A percentile compares a stretch with the other conserved stretches of the same genome.
These are phyloP conservation scores for Euphorbia peplus DNA, from an alignment of 345 rosid species.

Conservation along the genomic window DNA sequence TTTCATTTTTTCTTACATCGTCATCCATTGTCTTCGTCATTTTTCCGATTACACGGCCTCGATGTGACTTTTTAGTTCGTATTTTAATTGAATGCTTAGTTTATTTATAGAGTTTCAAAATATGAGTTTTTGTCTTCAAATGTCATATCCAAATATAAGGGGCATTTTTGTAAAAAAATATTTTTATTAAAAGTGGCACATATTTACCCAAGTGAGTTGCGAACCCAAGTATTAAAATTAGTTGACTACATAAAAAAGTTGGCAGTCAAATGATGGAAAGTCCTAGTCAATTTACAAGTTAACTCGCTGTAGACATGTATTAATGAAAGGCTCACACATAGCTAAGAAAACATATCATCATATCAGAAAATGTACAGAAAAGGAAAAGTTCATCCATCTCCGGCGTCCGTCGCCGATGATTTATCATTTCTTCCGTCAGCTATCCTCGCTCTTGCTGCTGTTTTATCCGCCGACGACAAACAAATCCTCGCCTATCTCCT, in stretches of 20 bases:
- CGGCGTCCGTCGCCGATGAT: conserved; percentile 8
- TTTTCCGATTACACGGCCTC: too few relatives aligned
- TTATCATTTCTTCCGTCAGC: conserved; percentile 43
- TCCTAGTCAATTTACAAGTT: not conserved
- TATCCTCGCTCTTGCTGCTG: conserved; percentile 29
- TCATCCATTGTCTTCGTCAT: too few relatives aligned
- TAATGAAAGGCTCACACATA: not conserved
- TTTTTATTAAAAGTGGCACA: too few relatives aligned
- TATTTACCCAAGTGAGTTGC: too few relatives aligned
- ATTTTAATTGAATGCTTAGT: too few relatives aligned
- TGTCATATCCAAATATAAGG: too few relatives aligned
- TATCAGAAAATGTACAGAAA: conserved; percentile 29
- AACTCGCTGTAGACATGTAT: not conserved
- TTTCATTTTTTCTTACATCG: too few relatives aligned
- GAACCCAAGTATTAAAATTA: too few relatives aligned
- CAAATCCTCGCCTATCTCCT: conserved; percentile 45
- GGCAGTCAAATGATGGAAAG: not conserved
- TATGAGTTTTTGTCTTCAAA: too few relatives aligned
- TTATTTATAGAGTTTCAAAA: too few relatives aligned
- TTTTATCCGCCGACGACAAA: conserved; percentile 38
- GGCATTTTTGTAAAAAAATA: too few relatives aligned
- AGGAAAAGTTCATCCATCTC: conserved; percentile 41
- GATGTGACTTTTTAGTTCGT: too few relatives aligned
- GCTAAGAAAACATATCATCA: not conserved
- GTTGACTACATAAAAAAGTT: not conserved